These are phyloP conservation scores for Lachnellula suecica DNA, from an alignment of 2,329 filamentous ascomycete genomes.

Conservation along the genomic window DNA sequence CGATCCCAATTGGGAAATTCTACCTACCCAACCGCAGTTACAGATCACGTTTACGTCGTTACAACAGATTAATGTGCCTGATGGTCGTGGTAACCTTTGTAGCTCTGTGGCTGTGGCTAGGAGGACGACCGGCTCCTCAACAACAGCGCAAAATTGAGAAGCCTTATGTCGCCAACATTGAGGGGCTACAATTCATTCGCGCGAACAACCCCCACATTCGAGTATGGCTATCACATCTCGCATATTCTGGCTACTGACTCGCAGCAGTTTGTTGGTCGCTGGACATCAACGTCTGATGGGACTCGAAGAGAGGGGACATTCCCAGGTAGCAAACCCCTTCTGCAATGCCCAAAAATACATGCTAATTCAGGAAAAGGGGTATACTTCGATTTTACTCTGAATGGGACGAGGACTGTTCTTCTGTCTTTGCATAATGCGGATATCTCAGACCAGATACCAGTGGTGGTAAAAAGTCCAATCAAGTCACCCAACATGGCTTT, in stretches of 20 bases:
- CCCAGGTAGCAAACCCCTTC: slow-evolving; percentile 16
- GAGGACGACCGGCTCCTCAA: not conserved
- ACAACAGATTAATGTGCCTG: slow-evolving; percentile 7
- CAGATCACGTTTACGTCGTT: slow-evolving; percentile 5
- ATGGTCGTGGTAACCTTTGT: slow-evolving; percentile 5
- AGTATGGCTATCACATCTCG: slow-evolving; percentile 5
- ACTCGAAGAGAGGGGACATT: slow-evolving; percentile 26
- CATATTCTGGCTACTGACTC: not conserved
- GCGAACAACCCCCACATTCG: slow-evolving; percentile 22
- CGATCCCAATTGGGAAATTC: not conserved
- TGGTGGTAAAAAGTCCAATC: not conserved
- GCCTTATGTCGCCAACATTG: slow-evolving; percentile 1
- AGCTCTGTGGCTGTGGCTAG: slow-evolving; percentile 4
- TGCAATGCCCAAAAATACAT: not conserved
- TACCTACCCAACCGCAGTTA: not conserved
- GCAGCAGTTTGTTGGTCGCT: slow-evolving; percentile 27
- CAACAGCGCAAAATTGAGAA: not conserved
- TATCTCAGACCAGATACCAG: not conserved
- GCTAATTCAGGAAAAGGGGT: slow-evolving; percentile 16
- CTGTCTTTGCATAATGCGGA: slow-evolving; percentile 22
- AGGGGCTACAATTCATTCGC: slow-evolving; percentile 23
- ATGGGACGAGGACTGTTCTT: slow-evolving; percentile 19
- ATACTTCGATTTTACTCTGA: slow-evolving; percentile 27
- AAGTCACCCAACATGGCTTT: slow-evolving; percentile 3
- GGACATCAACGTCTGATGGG: slow-evolving; percentile 18